Evolutionary conservation across 2,329 filamentous ascomycete species (phyloP), one percentile per base, ranked within the genome.

Genomic region (Arthroderma sp.): DNA sequence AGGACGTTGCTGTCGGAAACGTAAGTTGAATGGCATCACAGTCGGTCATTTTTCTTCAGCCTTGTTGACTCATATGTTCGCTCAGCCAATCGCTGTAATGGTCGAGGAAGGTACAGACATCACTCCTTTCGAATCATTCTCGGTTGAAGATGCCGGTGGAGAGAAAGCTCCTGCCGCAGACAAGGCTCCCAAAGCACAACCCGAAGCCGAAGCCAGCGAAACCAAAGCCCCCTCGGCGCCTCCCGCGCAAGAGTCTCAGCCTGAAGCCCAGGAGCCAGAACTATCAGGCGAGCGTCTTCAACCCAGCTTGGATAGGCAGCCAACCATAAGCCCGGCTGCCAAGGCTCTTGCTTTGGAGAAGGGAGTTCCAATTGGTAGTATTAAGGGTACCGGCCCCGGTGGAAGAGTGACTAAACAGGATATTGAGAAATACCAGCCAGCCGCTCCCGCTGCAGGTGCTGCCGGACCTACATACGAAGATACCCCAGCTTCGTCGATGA

Each of bases 1-100:
- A 96, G 75, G 91, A 98, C 65, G 73, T 98, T 51, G 66, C 89
- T 29, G 87, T 98, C 58, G 91, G 91, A 66, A 91, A 83, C 68
- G 91, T 98, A 78, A 72, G 86, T 79, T 43, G 8, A 36, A 37
- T 36, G 10, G 4, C n/a, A 40, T 22, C 6, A 27, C 36, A 9
- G 7, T 15, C 4, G 29, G 5, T 10, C 22, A 29, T 31, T 10
- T 27, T 8, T 5, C 15, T 15, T 15, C 6, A 22, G 22, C 4
- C 3, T 31, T 38, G 15, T n/a, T 29, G 27, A 31, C 15, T 10
- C 40, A 10, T 30, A 41, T 32, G 30, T 27, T 45, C 9, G 41
- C 8, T 47, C 45, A 98, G 91, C 91, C 93, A 53, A 98, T 98
- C 61, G 93, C 89, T 51, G 78, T 98, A 52, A 75, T 96, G 62